Evolutionary conservation across 208 protist genomes (phyloP).

Genomic region (Novymonas esmeraldas): DNA sequence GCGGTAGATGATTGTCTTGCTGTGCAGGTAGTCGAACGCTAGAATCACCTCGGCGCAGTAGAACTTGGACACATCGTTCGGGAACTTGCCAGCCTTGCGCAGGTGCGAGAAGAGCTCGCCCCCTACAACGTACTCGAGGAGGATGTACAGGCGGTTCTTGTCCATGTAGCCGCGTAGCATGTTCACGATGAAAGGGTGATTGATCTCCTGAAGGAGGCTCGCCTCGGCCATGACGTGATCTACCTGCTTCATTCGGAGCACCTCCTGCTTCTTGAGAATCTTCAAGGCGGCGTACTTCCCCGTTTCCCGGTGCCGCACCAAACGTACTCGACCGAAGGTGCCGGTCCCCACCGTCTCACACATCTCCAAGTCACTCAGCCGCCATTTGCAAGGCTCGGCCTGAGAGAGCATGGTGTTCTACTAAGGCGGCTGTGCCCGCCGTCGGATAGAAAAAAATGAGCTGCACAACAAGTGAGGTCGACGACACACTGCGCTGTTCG

Average conservation of each 20-base stretch:
- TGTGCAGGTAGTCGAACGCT: slow-evolving; percentile 89
- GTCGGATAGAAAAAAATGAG: neutral
- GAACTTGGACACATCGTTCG: slow-evolving; percentile 92
- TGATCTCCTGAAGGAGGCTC: slow-evolving; percentile 91
- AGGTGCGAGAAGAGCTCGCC: slow-evolving; percentile 93
- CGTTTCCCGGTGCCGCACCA: slow-evolving; percentile 87
- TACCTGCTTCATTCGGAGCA: slow-evolving; percentile 91
- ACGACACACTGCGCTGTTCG: no score
- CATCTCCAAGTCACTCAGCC: slow-evolving; percentile 91
- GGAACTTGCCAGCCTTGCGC: slow-evolving; percentile 90
- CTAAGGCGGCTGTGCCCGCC: neutral
- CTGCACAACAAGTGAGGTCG: neutral
- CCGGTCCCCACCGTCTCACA: slow-evolving; percentile 93
- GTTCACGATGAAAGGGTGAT: slow-evolving; percentile 95
- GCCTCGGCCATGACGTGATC: slow-evolving; percentile 95
- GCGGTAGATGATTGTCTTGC: slow-evolving; percentile 81
- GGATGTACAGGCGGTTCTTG: slow-evolving; percentile 91
- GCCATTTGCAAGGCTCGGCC: slow-evolving; percentile 73
- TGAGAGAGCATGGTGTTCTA: slow-evolving; percentile 51
- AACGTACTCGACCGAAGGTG: slow-evolving; percentile 94
- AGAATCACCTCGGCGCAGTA: slow-evolving; percentile 92
- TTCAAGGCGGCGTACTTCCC: slow-evolving; percentile 90
- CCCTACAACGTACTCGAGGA: slow-evolving; percentile 95
- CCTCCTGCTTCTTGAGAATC: slow-evolving; percentile 91
- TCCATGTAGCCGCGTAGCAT: slow-evolving; percentile 97